A percentile compares a stretch with the other conserved stretches of the same genome.
Evolutionary conservation across 2,329 filamentous ascomycete genomes (phyloP).

Genomic region (Alternaria panax): DNA sequence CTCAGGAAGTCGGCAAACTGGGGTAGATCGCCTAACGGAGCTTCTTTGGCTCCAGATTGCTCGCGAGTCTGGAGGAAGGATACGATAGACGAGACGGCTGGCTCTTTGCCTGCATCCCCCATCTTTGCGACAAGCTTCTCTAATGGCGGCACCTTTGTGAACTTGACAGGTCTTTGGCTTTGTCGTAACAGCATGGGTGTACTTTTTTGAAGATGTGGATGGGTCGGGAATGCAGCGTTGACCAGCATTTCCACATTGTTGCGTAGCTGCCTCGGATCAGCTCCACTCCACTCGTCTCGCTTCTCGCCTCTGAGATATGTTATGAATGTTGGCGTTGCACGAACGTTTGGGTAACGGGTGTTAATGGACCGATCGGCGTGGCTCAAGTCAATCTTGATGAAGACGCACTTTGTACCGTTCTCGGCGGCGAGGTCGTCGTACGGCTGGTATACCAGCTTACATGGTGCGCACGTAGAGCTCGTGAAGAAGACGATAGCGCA

Average conservation of each 20-base stretch:
- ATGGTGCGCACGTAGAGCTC: constrained; percentile 83
- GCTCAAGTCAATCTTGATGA: constrained; percentile 85
- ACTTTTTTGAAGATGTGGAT: constrained; percentile 75
- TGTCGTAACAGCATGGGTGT: constrained; percentile 73
- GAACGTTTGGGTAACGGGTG: constrained; percentile 67
- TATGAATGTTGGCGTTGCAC: constrained; percentile 86
- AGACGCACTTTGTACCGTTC: constrained; percentile 68
- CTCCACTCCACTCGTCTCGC: constrained; percentile 81
- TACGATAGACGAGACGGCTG: constrained; percentile 69
- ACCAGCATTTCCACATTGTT: constrained; percentile 77
- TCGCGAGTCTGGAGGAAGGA: constrained; percentile 73
- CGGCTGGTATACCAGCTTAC: constrained; percentile 80
- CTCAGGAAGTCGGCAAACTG: constrained; percentile 69
- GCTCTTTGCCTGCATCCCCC: constrained; percentile 65
- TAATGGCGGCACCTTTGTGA: constrained; percentile 80
- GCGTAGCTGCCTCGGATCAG: constrained; percentile 71
- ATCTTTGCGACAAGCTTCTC: constrained; percentile 84
- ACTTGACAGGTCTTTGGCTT: constrained; percentile 73
- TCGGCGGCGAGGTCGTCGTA: constrained; percentile 83
- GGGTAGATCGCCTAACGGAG: constrained; percentile 73
- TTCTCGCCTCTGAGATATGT: constrained; percentile 80
- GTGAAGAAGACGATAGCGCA: constrained; percentile 92
- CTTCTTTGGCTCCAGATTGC: constrained; percentile 66
- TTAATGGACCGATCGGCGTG: constrained; percentile 68
- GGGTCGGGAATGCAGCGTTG: constrained; percentile 75